Evolutionary conservation across 805 yeast species (phyloP).

Genomic region (Blastobotrys chiropterorum): DNA sequence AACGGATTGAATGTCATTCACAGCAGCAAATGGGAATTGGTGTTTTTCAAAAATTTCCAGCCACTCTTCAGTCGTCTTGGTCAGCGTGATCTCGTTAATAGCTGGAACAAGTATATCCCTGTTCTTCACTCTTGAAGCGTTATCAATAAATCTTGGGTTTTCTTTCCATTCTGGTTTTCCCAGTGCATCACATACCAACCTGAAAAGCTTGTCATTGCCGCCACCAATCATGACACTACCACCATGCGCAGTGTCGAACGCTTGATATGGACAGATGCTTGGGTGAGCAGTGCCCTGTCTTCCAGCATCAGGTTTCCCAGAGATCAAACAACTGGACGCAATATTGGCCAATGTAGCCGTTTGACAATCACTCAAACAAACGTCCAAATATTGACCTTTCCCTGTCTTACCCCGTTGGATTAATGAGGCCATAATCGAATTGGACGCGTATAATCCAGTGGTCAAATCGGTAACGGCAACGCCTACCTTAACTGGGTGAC

Average conservation of each 20-base stretch:
- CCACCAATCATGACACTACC: constrained; percentile 37
- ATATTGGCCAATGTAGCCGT: constrained; percentile 37
- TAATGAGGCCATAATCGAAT: constrained; percentile 35
- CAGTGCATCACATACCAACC: constrained; percentile 29
- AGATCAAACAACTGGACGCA: constrained; percentile 33
- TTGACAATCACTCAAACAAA: constrained; percentile 36
- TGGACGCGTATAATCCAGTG: constrained; percentile 35
- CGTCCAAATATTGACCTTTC: constrained; percentile 35
- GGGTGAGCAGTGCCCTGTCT: constrained; percentile 39
- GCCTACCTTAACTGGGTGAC: constrained; percentile 39
- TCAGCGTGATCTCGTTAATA: constrained; percentile 26
- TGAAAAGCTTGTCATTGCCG: constrained; percentile 36
- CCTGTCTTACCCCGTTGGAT: constrained; percentile 30
- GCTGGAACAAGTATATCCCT: constrained; percentile 29
- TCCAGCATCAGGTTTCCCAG: constrained; percentile 36
- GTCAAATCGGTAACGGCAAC: constrained; percentile 40
- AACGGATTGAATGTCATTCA: constrained; percentile 34
- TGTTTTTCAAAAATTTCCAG: constrained; percentile 26
- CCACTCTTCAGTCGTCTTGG: constrained; percentile 34
- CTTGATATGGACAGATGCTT: constrained; percentile 37
- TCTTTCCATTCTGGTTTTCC: constrained; percentile 34
- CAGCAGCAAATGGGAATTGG: constrained; percentile 37
- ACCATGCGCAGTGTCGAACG: constrained; percentile 33
- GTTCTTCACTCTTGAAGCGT: constrained; percentile 33
- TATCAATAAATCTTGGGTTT: constrained; percentile 30